Base-by-base conservation (phyloP, 371 early-diverging fungal species). In the Dinochytrium kinnereticum region DNA sequence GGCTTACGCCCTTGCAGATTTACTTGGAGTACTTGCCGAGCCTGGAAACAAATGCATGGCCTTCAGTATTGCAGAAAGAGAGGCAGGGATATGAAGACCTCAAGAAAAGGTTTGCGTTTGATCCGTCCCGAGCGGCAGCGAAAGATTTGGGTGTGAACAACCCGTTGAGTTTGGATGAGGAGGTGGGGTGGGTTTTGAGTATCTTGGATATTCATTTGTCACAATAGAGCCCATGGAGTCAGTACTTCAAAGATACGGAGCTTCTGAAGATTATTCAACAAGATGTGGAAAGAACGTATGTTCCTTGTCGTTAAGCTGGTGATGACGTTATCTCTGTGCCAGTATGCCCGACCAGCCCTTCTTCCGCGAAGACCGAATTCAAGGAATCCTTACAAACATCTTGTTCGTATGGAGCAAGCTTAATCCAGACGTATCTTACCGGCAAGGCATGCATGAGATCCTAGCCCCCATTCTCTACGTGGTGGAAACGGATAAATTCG, bases 361-460 rank as follows among this genome's bases (percentile, higher is more conserved):
- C 75, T 96, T 95, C 76, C 90, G 94, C 1, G 75, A 81, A 33
- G 74, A 82, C 33, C 74, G 80, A 2, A 89, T 91, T 10, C 96
- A 94, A 77, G 86, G 85, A 44, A 78, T 87, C 40, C 81, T 97
- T 86, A 86, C 90, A 0, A 93, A 93, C 73, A 90, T 96, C 37
- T 81, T 97, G 39, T 95, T 97, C 77, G 91, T 97, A 53, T 96
- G 95, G 79, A 93, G 95, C 82, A 95, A 95, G 80, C 78, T 94
- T 69, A 89, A 96, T 73, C 85, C 87, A n/a, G 91, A 91, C 39
- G 88, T 95, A 21, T 93, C 94, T 7, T 97, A 97, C 80, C 90
- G 97, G 50, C 97, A 97, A 79, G 97, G 97, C n/a, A 97, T 97
- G 97, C 97, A 97, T 80, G 97, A 97, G 78, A 77, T 97, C 33